Evolutionary conservation across 2,329 filamentous ascomycete genomes (phyloP).

Genomic region (Daldinia sp.): DNA sequence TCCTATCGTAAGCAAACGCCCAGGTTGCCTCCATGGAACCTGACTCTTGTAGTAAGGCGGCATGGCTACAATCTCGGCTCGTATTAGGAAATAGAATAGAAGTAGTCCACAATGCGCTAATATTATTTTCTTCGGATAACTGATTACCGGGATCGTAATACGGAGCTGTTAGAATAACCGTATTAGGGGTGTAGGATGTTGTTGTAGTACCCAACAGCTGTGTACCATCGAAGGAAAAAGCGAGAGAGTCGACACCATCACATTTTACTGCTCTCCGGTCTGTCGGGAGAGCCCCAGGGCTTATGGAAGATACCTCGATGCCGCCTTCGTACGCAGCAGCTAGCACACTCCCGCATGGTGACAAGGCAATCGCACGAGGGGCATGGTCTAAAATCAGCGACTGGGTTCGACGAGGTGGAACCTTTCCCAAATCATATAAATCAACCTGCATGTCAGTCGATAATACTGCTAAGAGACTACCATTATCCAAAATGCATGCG

Average conservation of each 20-base stretch:
- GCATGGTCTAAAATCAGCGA: conserved; percentile 82
- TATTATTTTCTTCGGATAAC: conserved; percentile 70
- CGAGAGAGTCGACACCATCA: conserved; percentile 77
- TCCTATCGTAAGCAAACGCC: conserved; percentile 82
- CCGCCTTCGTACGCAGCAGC: conserved; percentile 88
- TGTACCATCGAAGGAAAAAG: conserved; percentile 82
- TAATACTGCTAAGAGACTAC: conserved; percentile 79
- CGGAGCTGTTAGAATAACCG: conserved; percentile 82
- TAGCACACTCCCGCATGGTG: conserved; percentile 83
- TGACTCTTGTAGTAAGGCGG: conserved; percentile 74
- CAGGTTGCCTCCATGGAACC: conserved; percentile 75
- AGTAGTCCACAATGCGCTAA: conserved; percentile 85
- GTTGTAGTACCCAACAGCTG: conserved; percentile 82
- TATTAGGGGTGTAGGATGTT: conserved; percentile 72
- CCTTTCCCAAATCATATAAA: conserved; percentile 77
- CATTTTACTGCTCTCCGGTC: conserved; percentile 83
- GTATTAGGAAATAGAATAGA: conserved; percentile 87
- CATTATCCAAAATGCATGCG: conserved; percentile 83
- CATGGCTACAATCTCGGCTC: conserved; percentile 83
- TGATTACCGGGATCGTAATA: conserved; percentile 80
- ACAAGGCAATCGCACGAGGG: conserved; percentile 82
- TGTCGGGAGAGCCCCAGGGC: conserved; percentile 70
- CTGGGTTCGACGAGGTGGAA: conserved; percentile 76
- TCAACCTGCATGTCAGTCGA: conserved; percentile 87
- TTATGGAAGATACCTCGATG: conserved; percentile 87